Base-by-base conservation (phyloP, 164 flowering plant genomes). In the Kalanchoe fedtschenkoi region DNA sequence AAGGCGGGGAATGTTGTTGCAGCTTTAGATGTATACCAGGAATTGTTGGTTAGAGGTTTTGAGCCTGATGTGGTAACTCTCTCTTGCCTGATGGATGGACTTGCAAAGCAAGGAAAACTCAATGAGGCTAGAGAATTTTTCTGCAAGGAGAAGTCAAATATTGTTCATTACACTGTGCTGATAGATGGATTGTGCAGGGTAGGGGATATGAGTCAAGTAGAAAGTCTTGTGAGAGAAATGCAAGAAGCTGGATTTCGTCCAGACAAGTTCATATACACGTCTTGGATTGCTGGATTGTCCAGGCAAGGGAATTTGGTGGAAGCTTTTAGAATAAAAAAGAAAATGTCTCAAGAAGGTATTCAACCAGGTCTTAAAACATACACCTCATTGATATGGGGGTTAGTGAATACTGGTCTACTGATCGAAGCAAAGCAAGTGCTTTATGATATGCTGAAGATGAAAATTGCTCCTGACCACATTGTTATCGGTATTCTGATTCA, bases 371-470 rank as follows among this genome's bases (percentile, higher is more conserved):
- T 78, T 63, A 60, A 70, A 38, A 76, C 82, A 11, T 76, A 65
- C 38, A 76, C 66, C 28, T 68, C 79, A 5, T 66, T 78, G 38
- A 68, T 76, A 55, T 74, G 59, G 72, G 79, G 80, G 39, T 76
- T 78, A 53, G 71, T 69, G 24, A 66, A 67, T 41, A 72, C 69
- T 60, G 80, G 78, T 0, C 70, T 76, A 64, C 72, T 76, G 80
- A 63, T 76, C 46, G 82, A 76, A 66, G 82, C 79, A 61, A 68
- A 68, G 57, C 76, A 76, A 44, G 67, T 78, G 10, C 72, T 76
- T 35, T 68, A 68, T 35, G 78, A 74, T 28, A 78, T 78, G 78
- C 47, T 78, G 69, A 63, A 64, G 44, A 72, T 35, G 43, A 71
- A 76, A 61, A 68, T 78, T 2, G 22, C 55, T 58, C 78, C 79